Evolutionary conservation across 345 rosid species (phyloP).

Genomic region (Bruguiera sexangula): DNA sequence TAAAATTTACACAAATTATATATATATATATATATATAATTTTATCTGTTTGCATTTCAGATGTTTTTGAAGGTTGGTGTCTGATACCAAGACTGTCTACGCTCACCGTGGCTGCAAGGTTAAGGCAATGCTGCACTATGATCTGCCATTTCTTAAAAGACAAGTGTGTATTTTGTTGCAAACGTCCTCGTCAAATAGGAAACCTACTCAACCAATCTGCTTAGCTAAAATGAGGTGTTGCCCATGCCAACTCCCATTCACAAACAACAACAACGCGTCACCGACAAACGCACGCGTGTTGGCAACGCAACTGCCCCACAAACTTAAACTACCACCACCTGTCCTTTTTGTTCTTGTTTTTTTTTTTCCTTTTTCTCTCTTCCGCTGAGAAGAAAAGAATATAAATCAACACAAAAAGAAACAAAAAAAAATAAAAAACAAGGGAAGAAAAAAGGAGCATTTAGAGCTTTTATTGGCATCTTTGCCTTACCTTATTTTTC

Average conservation of each 20-base stretch:
- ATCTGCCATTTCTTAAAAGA: no score
- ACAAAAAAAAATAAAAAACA: not conserved
- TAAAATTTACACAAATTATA: no score
- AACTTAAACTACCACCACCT: not conserved
- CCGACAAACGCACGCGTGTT: slow-evolving; percentile 31
- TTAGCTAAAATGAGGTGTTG: not conserved
- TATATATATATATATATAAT: no score
- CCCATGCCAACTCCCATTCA: slow-evolving; percentile 3
- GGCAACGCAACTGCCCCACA: slow-evolving; percentile 14
- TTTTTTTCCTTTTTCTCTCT: no score
- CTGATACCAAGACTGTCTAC: no score
- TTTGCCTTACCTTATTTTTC: slow-evolving; percentile 42
- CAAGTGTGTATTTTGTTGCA: not conserved
- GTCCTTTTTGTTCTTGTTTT: no score
- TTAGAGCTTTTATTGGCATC: slow-evolving; percentile 13
- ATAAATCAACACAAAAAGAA: not conserved
- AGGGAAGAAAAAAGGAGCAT: not conserved
- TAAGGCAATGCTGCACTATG: no score
- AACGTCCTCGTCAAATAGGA: slow-evolving; percentile 9
- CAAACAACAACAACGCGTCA: slow-evolving; percentile 29
- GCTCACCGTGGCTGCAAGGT: no score
- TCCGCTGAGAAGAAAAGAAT: no score
- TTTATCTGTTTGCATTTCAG: no score
- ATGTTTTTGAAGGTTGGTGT: no score
- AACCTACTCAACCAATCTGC: not conserved